Base-by-base conservation (phyloP, 192 early-diverging fungal species). In the Coemansia sp. region DNA sequence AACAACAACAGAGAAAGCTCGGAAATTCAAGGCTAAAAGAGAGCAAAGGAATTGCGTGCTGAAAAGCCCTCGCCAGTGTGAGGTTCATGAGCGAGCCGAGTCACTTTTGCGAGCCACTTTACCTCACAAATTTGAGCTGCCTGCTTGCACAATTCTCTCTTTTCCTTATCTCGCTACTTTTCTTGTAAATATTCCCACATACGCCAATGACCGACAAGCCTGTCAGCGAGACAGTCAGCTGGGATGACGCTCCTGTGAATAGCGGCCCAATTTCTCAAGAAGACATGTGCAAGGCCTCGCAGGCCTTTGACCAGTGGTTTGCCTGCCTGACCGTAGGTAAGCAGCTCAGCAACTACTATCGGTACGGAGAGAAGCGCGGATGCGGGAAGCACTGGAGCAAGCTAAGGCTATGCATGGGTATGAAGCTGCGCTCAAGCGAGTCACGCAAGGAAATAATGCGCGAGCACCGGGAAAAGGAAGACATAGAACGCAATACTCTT, bases 281-380 rank as follows among this genome's bases (percentile, higher is more conserved):
- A 1, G 65, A 75, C 33, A 69, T 66, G 23, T 81, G 78, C 70
- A 81, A 81, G 57, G 69, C 70, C 23, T 81, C 78, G 16, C 63
- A 56, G 35, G 78, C 73, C 9, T 81, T 81, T 37, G 78, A 81
- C 64, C 69, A 81, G 66, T 81, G 69, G 73, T 75, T 72, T 62
- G 60, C 60, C 5, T 81, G 78, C 39, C 33, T 82, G 57, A 74
- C 79, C 6, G 79, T 82, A 0, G 79, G 79, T 26, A 76, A 70
- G 53, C 79, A 82, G 65, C 42, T 82, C 38, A 71, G 70, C 67
- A 82, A 70, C 69, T 77, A 77, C 74, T 82, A 82, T 65, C 60
- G 79, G 9, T 82, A 82, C 21, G 79, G 79, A 35, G 59, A 82
- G 16, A 76, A 76, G 51, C 34, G 64, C 21, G 42, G 67, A 4